Conservation (phyloP, 2,329 filamentous ascomycete genomes). For the Arachnomyces sp. region DNA sequence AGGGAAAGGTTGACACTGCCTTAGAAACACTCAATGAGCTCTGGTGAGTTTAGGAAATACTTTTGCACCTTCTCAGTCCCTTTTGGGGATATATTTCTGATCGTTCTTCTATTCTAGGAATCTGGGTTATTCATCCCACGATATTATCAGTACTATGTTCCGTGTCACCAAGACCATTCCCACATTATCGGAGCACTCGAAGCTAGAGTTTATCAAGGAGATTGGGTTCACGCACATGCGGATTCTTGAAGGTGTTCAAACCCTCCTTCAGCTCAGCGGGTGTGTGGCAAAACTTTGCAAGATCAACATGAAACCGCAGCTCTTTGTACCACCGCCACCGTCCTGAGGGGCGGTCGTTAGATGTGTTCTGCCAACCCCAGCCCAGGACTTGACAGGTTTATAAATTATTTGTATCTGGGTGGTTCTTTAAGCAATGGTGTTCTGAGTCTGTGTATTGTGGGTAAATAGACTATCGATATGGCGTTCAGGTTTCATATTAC, state of each 20-base stretch:
- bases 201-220: slow-evolving; percentile 95
- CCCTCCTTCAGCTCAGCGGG: slow-evolving; percentile 84
- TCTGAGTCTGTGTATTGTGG: too few relatives aligned
- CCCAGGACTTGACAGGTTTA: too few relatives aligned
- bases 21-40: slow-evolving; percentile 81
- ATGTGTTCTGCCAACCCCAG: too few relatives aligned
- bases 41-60: slow-evolving; percentile 49
- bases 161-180: slow-evolving; percentile 93
- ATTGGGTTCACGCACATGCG: slow-evolving; percentile 99
- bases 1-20: slow-evolving; percentile 81
- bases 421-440: too few relatives aligned
- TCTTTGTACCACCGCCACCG: slow-evolving; percentile 50
- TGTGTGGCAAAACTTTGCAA: slow-evolving; percentile 86
- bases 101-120: slow-evolving; percentile 41
- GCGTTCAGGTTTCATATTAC: too few relatives aligned
- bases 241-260: slow-evolving; percentile 95
- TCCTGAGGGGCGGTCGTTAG: too few relatives aligned
- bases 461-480: too few relatives aligned
- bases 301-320: slow-evolving; percentile 90
- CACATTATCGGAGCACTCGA: slow-evolving; percentile 84
- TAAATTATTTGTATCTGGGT: too few relatives aligned
- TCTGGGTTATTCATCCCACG: slow-evolving; percentile 94
- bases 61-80: too few relatives aligned
- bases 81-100: neutral
- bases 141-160: slow-evolving; percentile 99